phyloP scores from a whole-genome alignment of 202 grass and related monocot species.

The Sporobolus alterniflorus region DNA sequence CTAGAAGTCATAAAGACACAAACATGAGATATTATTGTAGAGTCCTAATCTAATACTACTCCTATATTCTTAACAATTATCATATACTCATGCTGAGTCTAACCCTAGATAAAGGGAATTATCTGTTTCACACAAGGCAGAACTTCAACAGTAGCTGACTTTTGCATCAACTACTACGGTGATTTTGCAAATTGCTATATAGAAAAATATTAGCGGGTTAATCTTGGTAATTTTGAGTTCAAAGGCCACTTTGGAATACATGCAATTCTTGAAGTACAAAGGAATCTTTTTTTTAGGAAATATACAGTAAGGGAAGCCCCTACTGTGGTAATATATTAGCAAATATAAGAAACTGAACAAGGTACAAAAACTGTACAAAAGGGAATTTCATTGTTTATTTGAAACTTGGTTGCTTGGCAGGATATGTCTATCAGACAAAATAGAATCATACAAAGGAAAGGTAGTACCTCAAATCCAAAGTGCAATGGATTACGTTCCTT shows the following conservation, averaged over 20 bases:
- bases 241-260: not conserved
- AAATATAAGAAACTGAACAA: no score
- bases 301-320: no score
- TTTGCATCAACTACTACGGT: not conserved
- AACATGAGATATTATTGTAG: not conserved
- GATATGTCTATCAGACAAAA: not conserved
- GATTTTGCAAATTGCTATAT: not conserved
- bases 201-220: not conserved
- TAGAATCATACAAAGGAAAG: not conserved
- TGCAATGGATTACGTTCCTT: constrained; percentile 79
- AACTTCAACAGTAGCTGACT: not conserved
- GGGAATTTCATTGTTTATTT: not conserved
- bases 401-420: not conserved
- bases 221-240: not conserved
- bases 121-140: not conserved
- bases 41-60: no score
- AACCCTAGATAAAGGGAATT: not conserved
- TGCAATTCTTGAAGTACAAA: not conserved
- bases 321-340: no score
- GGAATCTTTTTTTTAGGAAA: no score
- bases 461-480: constrained; percentile 75
- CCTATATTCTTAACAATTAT: no score
- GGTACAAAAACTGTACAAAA: no score
- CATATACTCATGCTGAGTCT: not conserved
- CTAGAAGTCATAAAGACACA: not conserved